Base-by-base conservation (phyloP, 2,329 filamentous ascomycete species). In the Fusarium bactridioides region DNA sequence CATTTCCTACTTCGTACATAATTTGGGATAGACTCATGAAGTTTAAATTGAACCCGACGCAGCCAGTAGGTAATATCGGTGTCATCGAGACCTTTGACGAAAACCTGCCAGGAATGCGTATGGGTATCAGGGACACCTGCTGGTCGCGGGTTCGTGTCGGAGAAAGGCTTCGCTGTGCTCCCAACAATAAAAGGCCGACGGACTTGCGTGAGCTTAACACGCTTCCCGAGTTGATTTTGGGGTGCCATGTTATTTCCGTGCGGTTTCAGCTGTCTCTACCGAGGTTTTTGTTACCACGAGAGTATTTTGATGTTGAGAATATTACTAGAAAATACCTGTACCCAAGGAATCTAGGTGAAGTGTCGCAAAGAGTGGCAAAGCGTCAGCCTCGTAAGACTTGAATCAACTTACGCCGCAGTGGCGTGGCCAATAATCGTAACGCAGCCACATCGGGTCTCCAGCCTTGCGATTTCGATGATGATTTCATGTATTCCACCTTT, bases 21-120 rank as follows among this genome's bases (percentile, higher is more conserved):
- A 82, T 98, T 97, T 33, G 94, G 91, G 80, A 98, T 98, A 15
- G 95, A 98, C 82, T 98, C 95, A 86, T 98, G 95, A 21, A 99
- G 90, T 82, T 98, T 98, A 85, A 99, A 99, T 81, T 98, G 95
- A 3, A 99, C 95, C 78, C 97, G 95, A 65, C 95, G 94, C 74
- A 98, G 88, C 94, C 96, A 99, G 82, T 97, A 96, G 33, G 93
- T 94, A 74, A 98, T 92, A 79, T 97, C 94, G 67, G 94, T 93
- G 80, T 94, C 93, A 77, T 97, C 94, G 60, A 97, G 87, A 51
- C 95, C 94, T 79, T 93, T 93, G 64, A 99, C 94, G 81, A 97
- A 98, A 72, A 98, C 94, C 78, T 93, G 91, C 96, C 96, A 99
- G 71, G 93, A 94, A 85, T 98, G 97, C 37, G 95, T 98, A 85